phyloP scores from a whole-genome alignment of 805 yeast species.

The Candida nonsorbophila region DNA sequence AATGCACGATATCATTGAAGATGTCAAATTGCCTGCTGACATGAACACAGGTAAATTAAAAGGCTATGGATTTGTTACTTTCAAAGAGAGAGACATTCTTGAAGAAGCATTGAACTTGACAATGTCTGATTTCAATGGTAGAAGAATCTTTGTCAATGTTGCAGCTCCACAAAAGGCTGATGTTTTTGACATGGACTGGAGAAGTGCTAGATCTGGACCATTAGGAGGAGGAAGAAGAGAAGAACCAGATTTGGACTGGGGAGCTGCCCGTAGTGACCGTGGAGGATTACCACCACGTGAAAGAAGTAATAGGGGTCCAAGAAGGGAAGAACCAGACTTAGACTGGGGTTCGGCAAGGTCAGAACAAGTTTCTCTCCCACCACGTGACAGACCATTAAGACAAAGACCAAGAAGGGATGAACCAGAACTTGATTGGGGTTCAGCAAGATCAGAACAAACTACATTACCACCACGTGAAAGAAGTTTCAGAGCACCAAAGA shows the following conservation, averaged over 20 bases:
- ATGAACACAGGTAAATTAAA: constrained; percentile 53
- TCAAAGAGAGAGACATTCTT: constrained; percentile 39
- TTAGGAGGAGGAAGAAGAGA: constrained; percentile 21
- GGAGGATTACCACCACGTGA: constrained; percentile 31
- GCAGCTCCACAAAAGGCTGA: constrained; percentile 53
- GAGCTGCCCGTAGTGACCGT: constrained; percentile 30
- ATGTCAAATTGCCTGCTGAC: constrained; percentile 72
- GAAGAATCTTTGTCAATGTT: constrained; percentile 50
- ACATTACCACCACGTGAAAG: constrained; percentile 31
- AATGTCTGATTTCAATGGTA: constrained; percentile 40
- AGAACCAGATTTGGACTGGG: constrained; percentile 44
- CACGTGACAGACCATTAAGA: constrained; percentile 30
- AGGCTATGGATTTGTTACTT: constrained; percentile 53
- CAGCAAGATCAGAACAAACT: constrained; percentile 29
- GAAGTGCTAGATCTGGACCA: constrained; percentile 23
- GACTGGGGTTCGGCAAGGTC: constrained; percentile 54
- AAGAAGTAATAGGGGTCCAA: constrained; percentile 24
- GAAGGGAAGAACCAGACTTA: constrained; percentile 50
- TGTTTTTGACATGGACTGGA: constrained; percentile 43
- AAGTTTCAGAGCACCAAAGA: constrained; percentile 16
- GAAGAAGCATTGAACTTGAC: constrained; percentile 48
- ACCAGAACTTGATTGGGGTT: constrained; percentile 54
- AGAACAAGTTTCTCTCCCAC: constrained; percentile 26
- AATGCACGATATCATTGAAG: constrained; percentile 46
- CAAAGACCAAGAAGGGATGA: constrained; percentile 16